Base-by-base conservation (phyloP, 2,329 filamentous ascomycete genomes). In the Colletotrichum musicola region DNA sequence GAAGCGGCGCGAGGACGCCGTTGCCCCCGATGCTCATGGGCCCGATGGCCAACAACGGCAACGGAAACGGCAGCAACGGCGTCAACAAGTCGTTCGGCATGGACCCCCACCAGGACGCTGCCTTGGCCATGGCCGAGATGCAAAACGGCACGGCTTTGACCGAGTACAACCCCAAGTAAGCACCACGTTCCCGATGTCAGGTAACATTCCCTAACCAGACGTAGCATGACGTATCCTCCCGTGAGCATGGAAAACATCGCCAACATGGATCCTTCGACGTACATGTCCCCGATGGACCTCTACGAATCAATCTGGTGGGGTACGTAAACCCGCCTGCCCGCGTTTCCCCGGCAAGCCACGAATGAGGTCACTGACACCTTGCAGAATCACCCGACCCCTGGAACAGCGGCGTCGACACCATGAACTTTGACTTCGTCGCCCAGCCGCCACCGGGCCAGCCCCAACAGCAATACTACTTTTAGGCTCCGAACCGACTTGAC, bases 281-380 rank as follows among this genome's bases (percentile, higher is more conserved):
- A 88, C 72, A 88, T 91, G 83, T 89, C 89, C 44, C 89, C 89
- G 1, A 89, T 91, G 88, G 89, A 91, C 69, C 79, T 91, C 1
- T 91, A 90, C 74, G 88, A 91, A 73, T 90, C 88, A 4, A 91
- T 91, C 53, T 91, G 90, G 80, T 90, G 88, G 84, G 89, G 88
- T 90, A 78, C 76, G 86, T 81, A 13, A 35, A 38, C 70, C n/a
- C 38, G 30, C 16, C 44, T 50, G 25, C n/a, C 12, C 56, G 14
- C 53, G 73, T n/a, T 75, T 68, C 74, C 53, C 3, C 30, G 30
- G 30, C 10, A 7, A 9, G 4, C 56, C 54, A 42, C 40, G 3
- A n/a, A 18, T 69, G 25, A 40, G 71, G 57, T 49, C 54, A 59
- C 53, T 64, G 20, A 56, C 30, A 40, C 20, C n/a, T 42, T 22